Evolutionary conservation across 768 basidiomycete species (phyloP).

Genomic region (Tricholoma hemisulphureum): DNA sequence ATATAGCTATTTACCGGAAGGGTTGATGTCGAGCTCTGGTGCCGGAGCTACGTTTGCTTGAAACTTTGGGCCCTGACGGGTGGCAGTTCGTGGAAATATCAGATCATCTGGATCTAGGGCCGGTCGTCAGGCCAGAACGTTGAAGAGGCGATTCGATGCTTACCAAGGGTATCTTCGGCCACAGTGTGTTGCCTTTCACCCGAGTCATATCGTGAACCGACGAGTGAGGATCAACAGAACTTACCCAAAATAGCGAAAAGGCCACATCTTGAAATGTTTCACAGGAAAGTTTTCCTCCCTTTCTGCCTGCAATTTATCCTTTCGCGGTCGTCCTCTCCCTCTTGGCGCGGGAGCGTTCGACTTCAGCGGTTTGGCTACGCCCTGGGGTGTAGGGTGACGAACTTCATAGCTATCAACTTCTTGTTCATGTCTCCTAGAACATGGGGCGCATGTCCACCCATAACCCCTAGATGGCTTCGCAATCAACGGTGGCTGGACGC

Average conservation of each 20-base stretch:
- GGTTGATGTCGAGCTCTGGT: constrained; percentile 39
- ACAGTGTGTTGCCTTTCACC: constrained; percentile 75
- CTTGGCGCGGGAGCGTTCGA: constrained; percentile 71
- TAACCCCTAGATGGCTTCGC: constrained; percentile 95
- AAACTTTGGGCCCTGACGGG: constrained; percentile 85
- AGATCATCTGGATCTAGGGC: constrained; percentile 88
- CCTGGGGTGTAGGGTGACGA: constrained; percentile 52
- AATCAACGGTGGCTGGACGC: constrained; percentile 85
- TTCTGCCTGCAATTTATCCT: constrained; percentile 70
- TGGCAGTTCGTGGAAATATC: constrained; percentile 92
- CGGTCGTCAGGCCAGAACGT: constrained; percentile 16
- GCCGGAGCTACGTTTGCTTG: constrained; percentile 62
- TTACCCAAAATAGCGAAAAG: constrained; percentile 96
- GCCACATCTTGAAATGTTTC: constrained; percentile 90
- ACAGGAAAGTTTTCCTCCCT: constrained; percentile 75
- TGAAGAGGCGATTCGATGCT: constrained; percentile 22
- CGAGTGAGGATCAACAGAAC: constrained; percentile 24
- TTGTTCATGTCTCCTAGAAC: constrained; percentile 83
- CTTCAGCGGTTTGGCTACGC: constrained; percentile 48
- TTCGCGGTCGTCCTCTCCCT: constrained; percentile 74
- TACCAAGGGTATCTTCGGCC: constrained; percentile 88
- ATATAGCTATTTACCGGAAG: constrained; percentile 40
- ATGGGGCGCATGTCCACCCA: constrained; percentile 96
- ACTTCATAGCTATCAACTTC: constrained; percentile 76
- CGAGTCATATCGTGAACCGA: constrained; percentile 4